Percentiles rank a stretch among this genome's conserved stretches.
Evolutionary conservation across 1,284 basidiomycete genomes (phyloP).

Genomic region (Sanghuangporus weigelae): DNA sequence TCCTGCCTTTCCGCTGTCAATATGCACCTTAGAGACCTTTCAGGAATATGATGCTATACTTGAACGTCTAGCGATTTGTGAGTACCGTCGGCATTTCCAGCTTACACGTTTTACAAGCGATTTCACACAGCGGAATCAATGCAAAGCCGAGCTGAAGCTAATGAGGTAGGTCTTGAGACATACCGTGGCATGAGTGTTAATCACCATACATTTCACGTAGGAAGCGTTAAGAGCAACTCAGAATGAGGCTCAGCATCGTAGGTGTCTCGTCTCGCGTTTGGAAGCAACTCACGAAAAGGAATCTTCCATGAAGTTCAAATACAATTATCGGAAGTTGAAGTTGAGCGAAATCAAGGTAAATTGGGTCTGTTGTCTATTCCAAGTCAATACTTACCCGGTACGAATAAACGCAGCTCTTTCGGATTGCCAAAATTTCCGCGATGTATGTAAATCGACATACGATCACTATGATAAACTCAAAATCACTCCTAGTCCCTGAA

Average conservation of each 20-base stretch:
- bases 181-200: neutral
- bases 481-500: neutral
- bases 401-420: neutral
- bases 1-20: neutral
- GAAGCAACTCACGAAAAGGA: neutral
- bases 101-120: neutral
- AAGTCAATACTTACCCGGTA: neutral
- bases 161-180: neutral
- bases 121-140: neutral
- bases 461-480: neutral
- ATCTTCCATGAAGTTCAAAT: neutral
- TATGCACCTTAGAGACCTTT: neutral
- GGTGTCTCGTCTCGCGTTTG: neutral
- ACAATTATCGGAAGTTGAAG: neutral
- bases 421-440: slow-evolving; percentile 3
- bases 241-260: neutral
- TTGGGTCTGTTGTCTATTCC: neutral
- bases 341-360: neutral
- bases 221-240: neutral
- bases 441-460: neutral
- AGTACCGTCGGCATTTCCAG: neutral
- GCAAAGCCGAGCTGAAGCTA: neutral
- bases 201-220: neutral
- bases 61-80: neutral
- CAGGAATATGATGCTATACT: slow-evolving; percentile 1